A percentile compares a stretch with the other conserved stretches of the same genome.
phyloP scores from a whole-genome alignment of 257 asterid genomes.

The Handroanthus guayacan region DNA sequence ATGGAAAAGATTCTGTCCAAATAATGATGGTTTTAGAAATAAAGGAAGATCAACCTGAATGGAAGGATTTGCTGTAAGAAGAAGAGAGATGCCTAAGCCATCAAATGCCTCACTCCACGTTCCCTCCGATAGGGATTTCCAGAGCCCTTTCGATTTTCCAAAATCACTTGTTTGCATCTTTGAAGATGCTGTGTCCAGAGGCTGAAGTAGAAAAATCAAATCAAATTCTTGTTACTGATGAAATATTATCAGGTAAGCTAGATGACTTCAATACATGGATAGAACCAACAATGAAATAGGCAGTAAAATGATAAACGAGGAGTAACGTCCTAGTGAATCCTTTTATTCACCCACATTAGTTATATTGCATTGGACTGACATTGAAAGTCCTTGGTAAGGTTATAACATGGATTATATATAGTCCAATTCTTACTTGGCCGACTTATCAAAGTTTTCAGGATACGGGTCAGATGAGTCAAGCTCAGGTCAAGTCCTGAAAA shows the following conservation, averaged over 20 bases:
- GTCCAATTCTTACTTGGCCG: not conserved
- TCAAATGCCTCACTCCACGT: slow-evolving; percentile 86
- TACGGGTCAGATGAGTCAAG: too few species aligned
- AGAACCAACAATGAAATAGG: not conserved
- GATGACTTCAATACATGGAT: not conserved
- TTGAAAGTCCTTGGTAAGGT: not conserved
- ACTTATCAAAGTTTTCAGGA: not conserved
- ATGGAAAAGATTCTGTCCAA: not conserved
- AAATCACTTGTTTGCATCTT: slow-evolving; percentile 94
- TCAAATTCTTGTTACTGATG: slow-evolving; percentile 20
- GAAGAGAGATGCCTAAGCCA: slow-evolving; percentile 88
- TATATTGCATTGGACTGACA: not conserved
- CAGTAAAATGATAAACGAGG: not conserved
- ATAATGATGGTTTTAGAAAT: not conserved
- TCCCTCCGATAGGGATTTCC: slow-evolving; percentile 78
- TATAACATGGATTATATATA: not conserved
- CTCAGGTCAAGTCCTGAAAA: too few species aligned
- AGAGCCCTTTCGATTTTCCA: slow-evolving; percentile 86
- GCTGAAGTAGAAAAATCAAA: slow-evolving; percentile 55
- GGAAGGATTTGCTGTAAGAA: slow-evolving; percentile 89
- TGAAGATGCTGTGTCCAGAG: slow-evolving; percentile 93
- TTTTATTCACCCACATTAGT: not conserved
- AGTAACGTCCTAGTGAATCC: not conserved
- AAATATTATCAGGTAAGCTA: not conserved
- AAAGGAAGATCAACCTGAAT: slow-evolving; percentile 66